Evolutionary conservation across 176 grass and related monocot species (phyloP), one percentile per base, ranked within the genome.

Genomic region (Calamus simplicifolius): DNA sequence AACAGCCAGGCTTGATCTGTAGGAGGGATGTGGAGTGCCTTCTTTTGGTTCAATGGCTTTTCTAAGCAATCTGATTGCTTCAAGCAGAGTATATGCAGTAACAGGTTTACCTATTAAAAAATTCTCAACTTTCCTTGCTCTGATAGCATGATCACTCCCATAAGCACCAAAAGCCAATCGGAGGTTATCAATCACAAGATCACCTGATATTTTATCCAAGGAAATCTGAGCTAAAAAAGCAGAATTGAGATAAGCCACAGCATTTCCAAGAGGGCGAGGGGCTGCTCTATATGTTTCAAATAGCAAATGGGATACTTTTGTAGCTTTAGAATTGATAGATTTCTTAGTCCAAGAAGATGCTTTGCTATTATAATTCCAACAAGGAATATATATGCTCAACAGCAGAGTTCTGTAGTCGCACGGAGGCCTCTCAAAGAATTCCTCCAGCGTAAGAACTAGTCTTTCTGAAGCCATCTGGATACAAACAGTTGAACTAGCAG

Each of bases 281-380:
- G 80, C 56, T 67, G 86, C 91, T 71, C 91, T 74, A 54, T 85
- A 87, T 56, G 91, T 87, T 70, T 87, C 77, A 81, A 95, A 95
- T 63, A 81, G 62, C 8, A 95, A n/a, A 71, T 38, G 68, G 58
- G 35, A 61, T 68, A 58, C 50, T 18, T 6, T 27, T 49, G 35
- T 58, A 56, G 55, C 52, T 63, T 26, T 14, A 21, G 23, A 69
- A 63, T 54, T 35, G 50, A 50, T 52, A 51, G 52, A 16, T 56
- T 49, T 16, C 35, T 19, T 28, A 67, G 12, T 58, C 56, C 27
- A 68, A 50, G 62, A 71, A 17, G 51, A 68, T 30, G 18, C 21
- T 5, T 43, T 49, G 31, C 16, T 18, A 18, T 12, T 58, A 17
- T 64, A 69, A 78, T 48, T 55, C 62, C 73, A 78, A 64, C 25